phyloP scores from a whole-genome alignment of 2,329 filamentous ascomycete species.

The Parasarocladium wereldwijsianum region DNA sequence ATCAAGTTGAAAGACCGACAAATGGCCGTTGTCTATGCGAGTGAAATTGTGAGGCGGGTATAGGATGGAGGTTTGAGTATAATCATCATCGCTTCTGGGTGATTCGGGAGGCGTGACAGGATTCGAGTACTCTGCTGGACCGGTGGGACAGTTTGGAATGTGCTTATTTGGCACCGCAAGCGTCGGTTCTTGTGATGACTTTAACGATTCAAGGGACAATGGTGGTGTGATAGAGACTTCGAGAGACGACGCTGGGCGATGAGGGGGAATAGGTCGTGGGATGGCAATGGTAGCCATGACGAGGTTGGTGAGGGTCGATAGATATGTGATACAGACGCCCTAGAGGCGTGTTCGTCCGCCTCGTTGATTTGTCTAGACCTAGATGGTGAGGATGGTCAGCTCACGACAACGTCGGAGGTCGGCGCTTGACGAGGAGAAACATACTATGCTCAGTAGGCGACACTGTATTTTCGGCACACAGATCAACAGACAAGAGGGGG shows the following conservation, averaged over 20 bases:
- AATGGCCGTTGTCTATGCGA: conserved; percentile 30
- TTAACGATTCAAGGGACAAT: conserved; percentile 21
- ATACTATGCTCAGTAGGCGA: too few species aligned
- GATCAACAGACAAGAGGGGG: too few species aligned
- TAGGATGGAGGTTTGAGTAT: conserved; percentile 53
- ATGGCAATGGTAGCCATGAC: conserved; percentile 42
- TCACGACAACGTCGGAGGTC: too few species aligned
- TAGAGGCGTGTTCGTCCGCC: too few species aligned
- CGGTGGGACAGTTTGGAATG: conserved; percentile 75
- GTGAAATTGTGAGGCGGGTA: conserved; percentile 56
- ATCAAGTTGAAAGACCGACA: conserved; percentile 60
- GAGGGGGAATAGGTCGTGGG: conserved; percentile 29
- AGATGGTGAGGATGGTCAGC: too few species aligned
- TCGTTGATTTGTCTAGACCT: too few species aligned
- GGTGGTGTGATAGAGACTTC: conserved; percentile 21
- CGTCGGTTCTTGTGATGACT: conserved; percentile 11
- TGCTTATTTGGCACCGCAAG: conserved; percentile 70
- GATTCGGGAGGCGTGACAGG: conserved; percentile 52
- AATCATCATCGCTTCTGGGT: conserved; percentile 38
- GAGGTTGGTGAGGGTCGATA: too few species aligned
- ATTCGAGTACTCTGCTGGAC: conserved; percentile 41
- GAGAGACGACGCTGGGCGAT: conserved; percentile 27
- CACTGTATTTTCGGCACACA: too few species aligned
- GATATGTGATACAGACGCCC: conserved; percentile 7
- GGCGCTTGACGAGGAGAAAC: too few species aligned